Conservation (phyloP, 768 basidiomycete genomes). For the Russula olivacea region DNA sequence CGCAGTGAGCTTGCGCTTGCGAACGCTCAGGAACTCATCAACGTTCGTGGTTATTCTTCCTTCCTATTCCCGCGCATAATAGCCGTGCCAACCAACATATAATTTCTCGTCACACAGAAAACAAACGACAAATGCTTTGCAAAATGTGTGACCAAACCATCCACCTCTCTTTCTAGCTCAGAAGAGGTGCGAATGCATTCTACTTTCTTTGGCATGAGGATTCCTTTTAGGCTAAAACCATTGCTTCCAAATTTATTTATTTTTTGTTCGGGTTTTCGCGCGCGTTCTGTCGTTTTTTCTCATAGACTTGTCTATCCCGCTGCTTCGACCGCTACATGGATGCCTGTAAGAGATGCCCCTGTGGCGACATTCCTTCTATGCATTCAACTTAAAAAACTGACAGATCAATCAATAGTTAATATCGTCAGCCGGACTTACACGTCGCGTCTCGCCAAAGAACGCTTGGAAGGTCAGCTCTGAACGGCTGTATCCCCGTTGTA, state of each 20-base stretch:
- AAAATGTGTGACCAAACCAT: slow-evolving; percentile 75
- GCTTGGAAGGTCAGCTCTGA: slow-evolving; percentile 27
- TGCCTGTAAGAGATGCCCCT: slow-evolving; percentile 51
- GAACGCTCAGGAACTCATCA: slow-evolving; percentile 79
- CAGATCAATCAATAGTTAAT: slow-evolving; percentile 48
- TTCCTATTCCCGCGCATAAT: not conserved
- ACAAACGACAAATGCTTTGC: slow-evolving; percentile 70
- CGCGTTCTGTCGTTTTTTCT: not conserved
- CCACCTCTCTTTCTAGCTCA: slow-evolving; percentile 56
- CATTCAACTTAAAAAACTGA: not conserved
- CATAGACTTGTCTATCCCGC: slow-evolving; percentile 66
- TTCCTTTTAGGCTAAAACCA: not conserved
- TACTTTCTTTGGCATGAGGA: not conserved
- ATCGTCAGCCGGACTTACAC: slow-evolving; percentile 69
- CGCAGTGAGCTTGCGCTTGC: slow-evolving; percentile 63
- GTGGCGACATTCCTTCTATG: not conserved
- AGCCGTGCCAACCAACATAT: no score
- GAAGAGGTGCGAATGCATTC: slow-evolving; percentile 52
- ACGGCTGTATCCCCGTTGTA: not conserved
- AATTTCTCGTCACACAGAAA: no score
- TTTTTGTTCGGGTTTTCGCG: not conserved
- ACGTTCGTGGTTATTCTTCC: slow-evolving; percentile 38
- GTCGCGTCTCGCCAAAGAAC: slow-evolving; percentile 50
- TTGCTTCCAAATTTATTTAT: not conserved
- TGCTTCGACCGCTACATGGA: slow-evolving; percentile 83